These are phyloP conservation scores for Brassica juncea DNA, from an alignment of 345 rosid genomes.

Conservation along the genomic window DNA sequence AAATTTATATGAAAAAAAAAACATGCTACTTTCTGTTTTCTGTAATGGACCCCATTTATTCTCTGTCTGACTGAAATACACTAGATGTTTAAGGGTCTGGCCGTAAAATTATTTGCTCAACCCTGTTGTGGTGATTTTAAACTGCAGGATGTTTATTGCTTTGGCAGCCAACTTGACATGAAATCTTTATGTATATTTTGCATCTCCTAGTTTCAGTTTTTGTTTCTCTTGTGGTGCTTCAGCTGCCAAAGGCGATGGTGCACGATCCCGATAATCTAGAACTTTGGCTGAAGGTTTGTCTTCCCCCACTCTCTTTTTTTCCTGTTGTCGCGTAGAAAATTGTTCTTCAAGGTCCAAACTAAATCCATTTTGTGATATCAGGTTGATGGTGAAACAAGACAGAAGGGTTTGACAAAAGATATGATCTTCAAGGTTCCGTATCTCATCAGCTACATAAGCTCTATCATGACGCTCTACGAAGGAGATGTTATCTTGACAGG, in stretches of 20 bases:
- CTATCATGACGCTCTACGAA: conserved; percentile 85
- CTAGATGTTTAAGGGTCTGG: neutral
- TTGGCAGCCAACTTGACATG: conserved; percentile 7
- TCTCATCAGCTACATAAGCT: conserved; percentile 88
- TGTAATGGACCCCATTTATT: neutral
- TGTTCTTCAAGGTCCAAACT: neutral
- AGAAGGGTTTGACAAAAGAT: conserved; percentile 81
- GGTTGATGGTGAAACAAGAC: conserved; percentile 86
- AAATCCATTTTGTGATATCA: conserved; percentile 24
- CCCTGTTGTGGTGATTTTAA: neutral
- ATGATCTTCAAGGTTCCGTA: conserved; percentile 88
- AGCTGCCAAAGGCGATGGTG: conserved; percentile 69
- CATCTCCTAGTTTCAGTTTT: neutral
- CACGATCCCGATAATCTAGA: conserved; percentile 84
- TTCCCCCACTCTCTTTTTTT: neutral
- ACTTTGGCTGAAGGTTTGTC: conserved; percentile 82
- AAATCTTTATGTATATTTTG: neutral
- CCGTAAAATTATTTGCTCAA: neutral
- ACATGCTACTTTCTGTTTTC: neutral
- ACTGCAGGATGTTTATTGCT: neutral
- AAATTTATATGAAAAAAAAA: neutral
- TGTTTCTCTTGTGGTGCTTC: conserved; percentile 20
- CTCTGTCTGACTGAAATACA: too few relatives aligned
- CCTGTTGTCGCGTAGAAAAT: neutral
- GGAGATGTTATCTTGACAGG: conserved; percentile 96